Percentiles rank a stretch among this genome's conserved stretches.
Conservation (phyloP, 1,139 yeast genomes). For the Cylindricascospora bacillispora region DNA sequence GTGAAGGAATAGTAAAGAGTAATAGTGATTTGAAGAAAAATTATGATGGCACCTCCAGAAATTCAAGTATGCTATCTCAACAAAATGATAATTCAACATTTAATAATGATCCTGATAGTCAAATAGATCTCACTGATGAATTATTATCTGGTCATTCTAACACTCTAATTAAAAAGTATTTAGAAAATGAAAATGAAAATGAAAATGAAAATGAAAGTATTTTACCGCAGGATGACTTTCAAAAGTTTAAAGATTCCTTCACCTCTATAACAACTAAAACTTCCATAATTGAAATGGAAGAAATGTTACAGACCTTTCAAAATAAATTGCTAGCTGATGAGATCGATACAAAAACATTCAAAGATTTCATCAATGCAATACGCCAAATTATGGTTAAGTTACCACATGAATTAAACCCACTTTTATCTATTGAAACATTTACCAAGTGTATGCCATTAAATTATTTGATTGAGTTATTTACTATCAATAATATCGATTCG, state of each 20-base stretch:
- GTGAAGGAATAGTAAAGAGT: conserved; percentile 15
- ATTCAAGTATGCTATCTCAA: conserved; percentile 2
- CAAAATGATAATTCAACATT: neutral
- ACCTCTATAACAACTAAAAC: conserved; percentile 2
- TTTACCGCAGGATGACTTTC: conserved; percentile 6
- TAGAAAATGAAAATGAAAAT: conserved; percentile 9
- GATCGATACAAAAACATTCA: neutral
- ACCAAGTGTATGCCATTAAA: conserved; percentile 18
- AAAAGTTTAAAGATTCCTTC: conserved; percentile 6
- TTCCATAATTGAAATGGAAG: conserved; percentile 4
- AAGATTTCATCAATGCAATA: conserved; percentile 1
- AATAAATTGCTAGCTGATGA: conserved; percentile 3
- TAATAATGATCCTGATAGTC: conserved; percentile 1
- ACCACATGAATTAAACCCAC: conserved; percentile 22
- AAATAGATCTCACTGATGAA: conserved; percentile 22
- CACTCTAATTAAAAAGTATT: conserved; percentile 17
- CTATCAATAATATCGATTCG: conserved; percentile 20
- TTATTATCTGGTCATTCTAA: conserved; percentile 14
- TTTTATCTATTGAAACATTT: conserved; percentile 18
- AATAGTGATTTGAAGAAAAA: conserved; percentile 5
- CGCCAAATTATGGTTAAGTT: conserved; percentile 15
- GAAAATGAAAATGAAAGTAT: conserved; percentile 5
- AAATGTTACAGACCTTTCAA: conserved; percentile 9
- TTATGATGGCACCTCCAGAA: conserved; percentile 17
- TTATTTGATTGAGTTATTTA: conserved; percentile 21